Base-by-base conservation (phyloP, 164 flowering plant species). In the Saururus chinensis region DNA sequence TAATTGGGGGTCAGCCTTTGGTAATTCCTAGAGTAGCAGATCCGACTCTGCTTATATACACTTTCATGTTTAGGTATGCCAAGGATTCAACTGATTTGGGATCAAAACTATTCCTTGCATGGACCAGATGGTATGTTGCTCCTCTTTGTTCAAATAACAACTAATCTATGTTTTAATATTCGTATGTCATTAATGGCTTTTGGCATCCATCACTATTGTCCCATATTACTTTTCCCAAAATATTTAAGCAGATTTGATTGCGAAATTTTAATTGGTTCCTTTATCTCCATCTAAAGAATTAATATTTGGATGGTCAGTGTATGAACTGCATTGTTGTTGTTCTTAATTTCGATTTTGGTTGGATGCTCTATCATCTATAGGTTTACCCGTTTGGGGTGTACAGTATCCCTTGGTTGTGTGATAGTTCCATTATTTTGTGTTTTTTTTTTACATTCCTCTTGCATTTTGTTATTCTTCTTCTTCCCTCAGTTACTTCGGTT, bases 41-140 rank as follows among this genome's bases (percentile, higher is more conserved):
- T 77, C 99, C 99, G n/a, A n/a, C n/a, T n/a, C 97, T 95, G 19
- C 82, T 95, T 21, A 95, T 95, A 97, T 95, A 91, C 76, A 87
- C 96, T 0, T 90, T 93, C 80, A 84, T 95, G 99, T 95, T 85
- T 66, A 76, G 79, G 72, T 95, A 91, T 69, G 96, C 88, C 14
- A 90, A 88, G 75, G 87, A 81, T 60, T 74, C 86, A 68, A 64
- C 88, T 1, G 96, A 93, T 26, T 73, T 93, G 81, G 99, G 99
- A 19, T 82, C 79, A 56, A 69, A 84, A 40, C 72, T 90, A 64
- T 93, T 93, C 65, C 79, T 93, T 41, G 90, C 99, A 35, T 95
- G 99, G 99, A 70, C 84, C 25, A 97, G 85, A 73, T 95, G 99
- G 99, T 95, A 63, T 78, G 81, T 35, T 69, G 37, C n/a, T 66